Conservation (phyloP, 2,329 filamentous ascomycete species). For the Moelleriella libera region DNA sequence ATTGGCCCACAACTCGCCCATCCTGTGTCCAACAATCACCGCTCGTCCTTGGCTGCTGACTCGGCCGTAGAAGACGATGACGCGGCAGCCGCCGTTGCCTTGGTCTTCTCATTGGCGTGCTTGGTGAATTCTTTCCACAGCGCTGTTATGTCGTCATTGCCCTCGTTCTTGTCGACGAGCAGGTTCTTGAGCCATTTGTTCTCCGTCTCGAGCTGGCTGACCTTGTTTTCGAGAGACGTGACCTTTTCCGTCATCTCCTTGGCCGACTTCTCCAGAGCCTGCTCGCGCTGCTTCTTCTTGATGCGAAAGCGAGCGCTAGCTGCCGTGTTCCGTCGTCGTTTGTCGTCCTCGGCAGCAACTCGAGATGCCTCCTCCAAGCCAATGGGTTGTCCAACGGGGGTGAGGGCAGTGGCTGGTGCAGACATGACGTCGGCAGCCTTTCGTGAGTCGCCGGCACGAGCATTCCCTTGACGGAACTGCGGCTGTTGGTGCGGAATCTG, state of each 20-base stretch:
- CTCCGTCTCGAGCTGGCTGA: slow-evolving; percentile 67
- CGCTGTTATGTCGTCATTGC: slow-evolving; percentile 35
- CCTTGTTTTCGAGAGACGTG: slow-evolving; percentile 53
- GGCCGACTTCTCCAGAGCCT: slow-evolving; percentile 66
- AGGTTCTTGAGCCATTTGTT: slow-evolving; percentile 73
- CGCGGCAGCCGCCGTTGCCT: slow-evolving; percentile 3
- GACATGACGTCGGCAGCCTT: slow-evolving; percentile 25
- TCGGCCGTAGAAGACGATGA: slow-evolving; percentile 6
- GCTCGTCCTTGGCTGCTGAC: slow-evolving; percentile 7
- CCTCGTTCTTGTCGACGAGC: slow-evolving; percentile 68
- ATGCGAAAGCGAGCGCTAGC: slow-evolving; percentile 80
- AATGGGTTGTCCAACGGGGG: slow-evolving; percentile 14
- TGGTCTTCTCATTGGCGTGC: slow-evolving; percentile 18
- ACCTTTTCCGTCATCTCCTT: slow-evolving; percentile 79
- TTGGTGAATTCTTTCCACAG: slow-evolving; percentile 37
- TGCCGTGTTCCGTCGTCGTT: slow-evolving; percentile 77
- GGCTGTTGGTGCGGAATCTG: slow-evolving; percentile 21
- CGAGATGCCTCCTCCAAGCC: slow-evolving; percentile 61
- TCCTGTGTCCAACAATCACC: slow-evolving; percentile 5
- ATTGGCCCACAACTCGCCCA: too few relatives aligned
- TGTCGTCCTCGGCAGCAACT: slow-evolving; percentile 72
- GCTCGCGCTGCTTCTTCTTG: slow-evolving; percentile 93
- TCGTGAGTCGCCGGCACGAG: slow-evolving; percentile 27
- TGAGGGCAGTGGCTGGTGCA: slow-evolving; percentile 9
- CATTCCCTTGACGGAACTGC: slow-evolving; percentile 15